Evolutionary conservation across 306 rosid genomes (phyloP).

Genomic region (Malus sieversii): DNA sequence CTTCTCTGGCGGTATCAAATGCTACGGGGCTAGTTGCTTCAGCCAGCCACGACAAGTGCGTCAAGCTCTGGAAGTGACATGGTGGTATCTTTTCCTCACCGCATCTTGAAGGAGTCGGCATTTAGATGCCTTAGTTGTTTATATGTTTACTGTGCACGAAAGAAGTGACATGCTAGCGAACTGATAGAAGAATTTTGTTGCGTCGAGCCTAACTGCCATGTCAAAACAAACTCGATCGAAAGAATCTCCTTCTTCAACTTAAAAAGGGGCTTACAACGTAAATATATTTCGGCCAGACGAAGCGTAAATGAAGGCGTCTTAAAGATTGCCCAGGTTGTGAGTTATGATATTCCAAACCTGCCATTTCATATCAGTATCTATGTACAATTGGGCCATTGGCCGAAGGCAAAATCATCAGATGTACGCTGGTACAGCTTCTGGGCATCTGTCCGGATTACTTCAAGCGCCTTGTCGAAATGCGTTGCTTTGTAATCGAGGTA

Average conservation of each 20-base stretch:
- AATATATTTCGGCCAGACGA: not conserved
- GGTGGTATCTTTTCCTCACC: not conserved
- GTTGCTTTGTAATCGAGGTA: slow-evolving; percentile 26
- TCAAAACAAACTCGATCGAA: not conserved
- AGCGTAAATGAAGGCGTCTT: not conserved
- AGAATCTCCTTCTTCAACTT: not conserved
- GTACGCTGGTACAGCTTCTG: not conserved
- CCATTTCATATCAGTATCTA: too few species aligned
- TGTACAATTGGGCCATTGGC: too few species aligned
- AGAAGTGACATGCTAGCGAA: not conserved
- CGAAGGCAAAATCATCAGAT: not conserved
- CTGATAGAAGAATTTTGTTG: slow-evolving; percentile 5
- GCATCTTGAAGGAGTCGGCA: not conserved
- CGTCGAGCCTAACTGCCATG: not conserved
- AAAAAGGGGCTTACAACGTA: slow-evolving; percentile 10
- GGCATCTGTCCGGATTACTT: not conserved
- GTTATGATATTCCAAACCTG: not conserved
- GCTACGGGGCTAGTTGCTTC: slow-evolving; percentile 61
- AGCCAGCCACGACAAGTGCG: slow-evolving; percentile 53
- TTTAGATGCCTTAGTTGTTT: not conserved
- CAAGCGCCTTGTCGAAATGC: slow-evolving; percentile 29
- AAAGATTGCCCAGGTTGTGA: not conserved
- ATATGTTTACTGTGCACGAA: not conserved
- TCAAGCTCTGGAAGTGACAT: slow-evolving; percentile 72
- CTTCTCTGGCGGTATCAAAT: slow-evolving; percentile 57